A percentile compares a stretch with the other conserved stretches of the same genome.
Conservation (phyloP, 495 filamentous ascomycete species). For the Cercophora scortea region DNA sequence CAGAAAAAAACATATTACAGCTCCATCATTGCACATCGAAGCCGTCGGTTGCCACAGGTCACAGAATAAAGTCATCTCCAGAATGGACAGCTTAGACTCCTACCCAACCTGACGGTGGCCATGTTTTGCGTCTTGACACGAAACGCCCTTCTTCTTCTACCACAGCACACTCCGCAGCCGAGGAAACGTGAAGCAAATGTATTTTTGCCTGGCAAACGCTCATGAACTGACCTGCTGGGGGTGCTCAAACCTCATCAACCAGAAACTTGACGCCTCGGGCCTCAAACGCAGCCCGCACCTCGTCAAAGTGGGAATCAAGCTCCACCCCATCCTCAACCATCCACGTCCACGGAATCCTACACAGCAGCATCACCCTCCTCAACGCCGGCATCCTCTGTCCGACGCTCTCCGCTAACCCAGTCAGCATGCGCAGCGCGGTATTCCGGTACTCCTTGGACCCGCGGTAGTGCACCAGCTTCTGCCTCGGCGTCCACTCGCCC, state of each 20-base stretch:
- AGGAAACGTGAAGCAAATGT: too few relatives aligned
- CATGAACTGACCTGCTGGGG: too few relatives aligned
- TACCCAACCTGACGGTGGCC: too few relatives aligned
- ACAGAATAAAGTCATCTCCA: too few relatives aligned
- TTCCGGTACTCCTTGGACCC: conserved; percentile 11
- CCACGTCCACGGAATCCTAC: conserved; percentile 23
- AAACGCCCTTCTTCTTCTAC: too few relatives aligned
- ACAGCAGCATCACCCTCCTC: conserved; percentile 16
- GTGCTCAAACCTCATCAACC: conserved; percentile 2
- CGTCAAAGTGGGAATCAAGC: conserved; percentile 18
- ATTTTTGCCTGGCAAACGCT: too few relatives aligned
- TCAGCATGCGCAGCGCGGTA: conserved; percentile 14
- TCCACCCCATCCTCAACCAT: conserved; percentile 6
- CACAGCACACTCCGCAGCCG: too few relatives aligned
- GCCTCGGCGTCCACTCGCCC: conserved; percentile 6
- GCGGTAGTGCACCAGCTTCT: conserved; percentile 16
- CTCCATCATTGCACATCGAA: too few relatives aligned
- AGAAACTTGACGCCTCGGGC: conserved; percentile 17
- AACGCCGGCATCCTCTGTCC: conserved; percentile 5
- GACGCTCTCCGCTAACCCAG: conserved; percentile 10
- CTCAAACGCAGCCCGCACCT: conserved; percentile 8
- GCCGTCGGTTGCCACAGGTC: too few relatives aligned
- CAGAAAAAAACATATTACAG: too few relatives aligned
- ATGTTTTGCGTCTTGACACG: too few relatives aligned
- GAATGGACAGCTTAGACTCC: too few relatives aligned